Evolutionary conservation across 495 filamentous ascomycete species (phyloP).

Genomic region (Annulohypoxylon moriforme): DNA sequence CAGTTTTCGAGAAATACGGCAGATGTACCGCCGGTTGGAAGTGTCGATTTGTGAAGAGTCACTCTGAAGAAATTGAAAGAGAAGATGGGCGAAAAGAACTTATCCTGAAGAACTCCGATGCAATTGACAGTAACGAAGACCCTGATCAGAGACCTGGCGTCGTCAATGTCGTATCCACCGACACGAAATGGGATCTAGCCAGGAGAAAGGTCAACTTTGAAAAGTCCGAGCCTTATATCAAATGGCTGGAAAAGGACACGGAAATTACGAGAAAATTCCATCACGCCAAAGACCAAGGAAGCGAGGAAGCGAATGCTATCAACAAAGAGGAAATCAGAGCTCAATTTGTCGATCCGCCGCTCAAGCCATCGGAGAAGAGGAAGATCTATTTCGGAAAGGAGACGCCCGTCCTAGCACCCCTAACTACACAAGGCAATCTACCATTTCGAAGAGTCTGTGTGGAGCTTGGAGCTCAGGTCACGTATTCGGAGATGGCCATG

Average conservation of each 20-base stretch:
- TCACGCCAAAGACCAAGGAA: slow-evolving; percentile 57
- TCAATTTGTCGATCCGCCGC: slow-evolving; percentile 81
- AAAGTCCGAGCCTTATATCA: slow-evolving; percentile 78
- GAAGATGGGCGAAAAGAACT: slow-evolving; percentile 86
- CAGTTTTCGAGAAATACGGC: slow-evolving; percentile 79
- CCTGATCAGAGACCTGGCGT: slow-evolving; percentile 64
- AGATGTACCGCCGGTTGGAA: slow-evolving; percentile 88
- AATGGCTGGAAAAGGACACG: slow-evolving; percentile 75
- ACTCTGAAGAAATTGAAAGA: slow-evolving; percentile 77
- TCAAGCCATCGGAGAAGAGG: slow-evolving; percentile 91
- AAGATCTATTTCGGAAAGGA: slow-evolving; percentile 92
- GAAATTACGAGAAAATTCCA: slow-evolving; percentile 65
- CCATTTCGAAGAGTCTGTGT: slow-evolving; percentile 95
- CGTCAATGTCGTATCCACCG: slow-evolving; percentile 75
- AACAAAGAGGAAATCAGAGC: slow-evolving; percentile 76
- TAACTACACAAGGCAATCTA: slow-evolving; percentile 94
- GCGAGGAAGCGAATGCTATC: slow-evolving; percentile 50
- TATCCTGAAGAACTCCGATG: slow-evolving; percentile 60
- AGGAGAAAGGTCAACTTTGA: slow-evolving; percentile 72
- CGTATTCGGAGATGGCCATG: slow-evolving; percentile 99
- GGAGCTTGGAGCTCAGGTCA: slow-evolving; percentile 88
- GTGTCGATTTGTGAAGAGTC: slow-evolving; percentile 86
- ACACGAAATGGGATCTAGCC: slow-evolving; percentile 74
- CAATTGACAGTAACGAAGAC: slow-evolving; percentile 34
- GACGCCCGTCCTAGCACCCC: slow-evolving; percentile 88